Evolutionary conservation across 257 asterid species (phyloP).

Genomic region (Solanum peruvianum): DNA sequence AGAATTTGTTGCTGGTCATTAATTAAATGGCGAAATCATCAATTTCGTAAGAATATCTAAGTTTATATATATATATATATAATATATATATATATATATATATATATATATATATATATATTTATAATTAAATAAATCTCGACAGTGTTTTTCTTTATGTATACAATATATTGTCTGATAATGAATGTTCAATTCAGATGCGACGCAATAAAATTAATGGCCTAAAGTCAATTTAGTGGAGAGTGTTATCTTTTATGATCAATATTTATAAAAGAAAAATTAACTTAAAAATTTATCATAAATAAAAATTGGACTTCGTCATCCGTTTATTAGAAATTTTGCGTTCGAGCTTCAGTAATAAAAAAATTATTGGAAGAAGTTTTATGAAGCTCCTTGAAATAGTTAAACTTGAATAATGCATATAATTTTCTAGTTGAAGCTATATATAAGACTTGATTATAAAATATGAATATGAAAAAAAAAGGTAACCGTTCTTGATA

Average conservation of each 20-base stretch:
- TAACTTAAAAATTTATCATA: not conserved
- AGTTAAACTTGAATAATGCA: no score
- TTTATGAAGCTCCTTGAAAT: no score
- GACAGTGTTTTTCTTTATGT: not conserved
- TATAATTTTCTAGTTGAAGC: no score
- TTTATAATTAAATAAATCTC: not conserved
- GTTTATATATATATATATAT: not conserved
- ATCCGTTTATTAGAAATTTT: no score
- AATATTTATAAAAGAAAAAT: not conserved
- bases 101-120: no score
- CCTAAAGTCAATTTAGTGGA: not conserved
- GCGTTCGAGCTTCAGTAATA: not conserved
- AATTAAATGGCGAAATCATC: not conserved
- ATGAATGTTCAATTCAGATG: not conserved
- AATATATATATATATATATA: no score
- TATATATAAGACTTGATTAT: no score
- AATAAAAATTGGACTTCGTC: not conserved
- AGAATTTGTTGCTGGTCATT: not conserved
- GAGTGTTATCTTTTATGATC: not conserved
- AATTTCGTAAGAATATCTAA: not conserved
- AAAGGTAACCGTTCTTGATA: no score
- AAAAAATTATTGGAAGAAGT: no score
- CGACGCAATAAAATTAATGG: accelerated
- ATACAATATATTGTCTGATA: not conserved
- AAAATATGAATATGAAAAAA: no score